Evolutionary conservation across 106 monocot genomes (phyloP), one percentile per base, ranked within the genome.

Genomic region (Iris macrosiphon): DNA sequence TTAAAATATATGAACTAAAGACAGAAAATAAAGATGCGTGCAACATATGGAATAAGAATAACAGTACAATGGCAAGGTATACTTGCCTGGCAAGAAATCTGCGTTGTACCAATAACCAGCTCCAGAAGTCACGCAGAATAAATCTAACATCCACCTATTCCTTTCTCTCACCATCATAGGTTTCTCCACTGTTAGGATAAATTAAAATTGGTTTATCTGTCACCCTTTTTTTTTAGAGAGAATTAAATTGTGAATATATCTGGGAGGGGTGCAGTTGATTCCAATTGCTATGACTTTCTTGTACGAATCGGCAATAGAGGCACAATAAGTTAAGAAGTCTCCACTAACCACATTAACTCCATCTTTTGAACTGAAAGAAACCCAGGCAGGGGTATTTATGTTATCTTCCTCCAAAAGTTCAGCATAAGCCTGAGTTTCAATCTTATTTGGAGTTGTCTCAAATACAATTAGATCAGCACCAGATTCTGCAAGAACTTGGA

Each of bases 191-290:
- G n/a, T n/a, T n/a, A n/a, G n/a, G n/a, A n/a, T n/a, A n/a, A n/a
- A n/a, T n/a, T n/a, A n/a, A n/a, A n/a, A n/a, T n/a, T n/a, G n/a
- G n/a, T n/a, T n/a, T n/a, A 5, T 66, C 54, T 13, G 81, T 91
- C 30, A 69, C 72, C 85, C 96, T 83, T 87, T 90, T 31, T 43
- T 50, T 31, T 83, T 63, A 30, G 80, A 83, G 40, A 80, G 60
- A 47, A 98, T 70, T 53, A 98, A 63, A 8, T 59, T 73, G 48
- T 90, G 86, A 40, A 98, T 83, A 67, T 77, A 90, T 70, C 89
- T 76, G 4, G 96, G 96, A 64, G 96, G 96, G 9, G 96, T 98
- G 50, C 96, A 98, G 48, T 86, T 98, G 66, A 90, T 86, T 31
- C 96, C 96, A 59, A 98, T 63, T 6, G 90, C 82, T 31, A 79